Percentiles rank a stretch among this genome's conserved stretches.
phyloP scores from a whole-genome alignment of 2,329 filamentous ascomycete genomes.

The Pestalotiopsis sp. region DNA sequence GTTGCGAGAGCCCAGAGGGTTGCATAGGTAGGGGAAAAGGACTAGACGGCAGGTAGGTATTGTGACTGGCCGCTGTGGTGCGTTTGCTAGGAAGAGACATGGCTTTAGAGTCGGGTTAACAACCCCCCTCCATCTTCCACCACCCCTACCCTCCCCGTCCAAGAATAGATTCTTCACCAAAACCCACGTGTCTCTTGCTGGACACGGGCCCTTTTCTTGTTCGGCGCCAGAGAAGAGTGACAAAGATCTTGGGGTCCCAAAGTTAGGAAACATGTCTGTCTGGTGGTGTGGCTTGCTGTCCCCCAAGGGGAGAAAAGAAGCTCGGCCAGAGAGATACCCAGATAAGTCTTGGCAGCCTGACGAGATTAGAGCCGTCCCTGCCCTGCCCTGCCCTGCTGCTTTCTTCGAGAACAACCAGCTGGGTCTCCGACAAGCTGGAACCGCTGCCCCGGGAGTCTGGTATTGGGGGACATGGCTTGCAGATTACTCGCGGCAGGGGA shows the following conservation, averaged over 20 bases:
- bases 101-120: background rate
- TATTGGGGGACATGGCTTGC: background rate
- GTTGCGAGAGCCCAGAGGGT: background rate
- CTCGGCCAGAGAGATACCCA: background rate
- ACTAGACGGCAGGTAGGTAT: background rate
- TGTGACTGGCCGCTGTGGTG: too few relatives aligned
- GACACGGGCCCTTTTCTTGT: conserved; percentile 3
- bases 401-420: conserved; percentile 1
- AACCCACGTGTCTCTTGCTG: background rate
- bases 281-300: background rate
- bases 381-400: background rate
- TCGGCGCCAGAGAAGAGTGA: background rate
- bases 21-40: background rate
- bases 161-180: conserved; percentile 14
- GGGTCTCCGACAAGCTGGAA: background rate
- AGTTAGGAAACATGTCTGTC: background rate
- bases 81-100: background rate
- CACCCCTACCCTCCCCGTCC: background rate
- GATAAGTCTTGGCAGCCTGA: background rate
- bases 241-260: background rate
- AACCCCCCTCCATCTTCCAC: background rate
- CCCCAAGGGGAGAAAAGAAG: background rate
- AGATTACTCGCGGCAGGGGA: background rate
- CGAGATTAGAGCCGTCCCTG: background rate
- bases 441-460: background rate